A percentile compares a stretch with the other conserved stretches of the same genome.
Conservation (phyloP, 2,329 filamentous ascomycete genomes). For the Arachnomyces sp. region DNA sequence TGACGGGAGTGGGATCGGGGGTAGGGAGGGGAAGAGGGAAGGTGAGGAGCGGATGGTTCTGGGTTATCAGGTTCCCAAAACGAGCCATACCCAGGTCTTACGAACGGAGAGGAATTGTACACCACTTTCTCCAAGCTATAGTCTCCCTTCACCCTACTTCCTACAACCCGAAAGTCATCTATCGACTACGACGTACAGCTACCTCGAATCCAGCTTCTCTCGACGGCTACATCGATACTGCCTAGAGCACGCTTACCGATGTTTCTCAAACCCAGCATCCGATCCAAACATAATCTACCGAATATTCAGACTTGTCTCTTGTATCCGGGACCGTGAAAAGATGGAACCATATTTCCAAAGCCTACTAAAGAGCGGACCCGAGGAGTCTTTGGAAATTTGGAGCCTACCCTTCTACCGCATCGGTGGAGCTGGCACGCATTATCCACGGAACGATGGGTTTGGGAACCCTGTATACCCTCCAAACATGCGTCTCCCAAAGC, state of each 20-base stretch:
- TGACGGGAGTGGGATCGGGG: too few species aligned
- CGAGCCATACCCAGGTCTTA: too few species aligned
- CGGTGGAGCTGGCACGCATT: conserved; percentile 62
- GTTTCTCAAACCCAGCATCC: conserved; percentile 38
- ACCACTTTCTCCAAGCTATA: too few species aligned
- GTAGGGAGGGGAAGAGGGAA: too few species aligned
- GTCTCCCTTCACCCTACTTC: too few species aligned
- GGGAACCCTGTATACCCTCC: conserved; percentile 29
- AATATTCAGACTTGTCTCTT: conserved; percentile 21
- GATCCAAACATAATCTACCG: conserved; percentile 12
- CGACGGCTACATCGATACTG: conserved; percentile 61
- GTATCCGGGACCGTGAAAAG: conserved; percentile 15
- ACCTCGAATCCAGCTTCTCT: conserved; percentile 61
- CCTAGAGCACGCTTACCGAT: conserved; percentile 53
- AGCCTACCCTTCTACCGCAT: conserved; percentile 30
- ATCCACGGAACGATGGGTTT: conserved; percentile 33
- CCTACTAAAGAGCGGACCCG: conserved; percentile 2
- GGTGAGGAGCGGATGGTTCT: too few species aligned
- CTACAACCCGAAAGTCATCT: too few species aligned
- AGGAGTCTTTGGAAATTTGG: conserved; percentile 14
- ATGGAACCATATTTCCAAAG: conserved; percentile 2
- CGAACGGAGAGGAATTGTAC: too few species aligned
- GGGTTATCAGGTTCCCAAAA: too few species aligned
- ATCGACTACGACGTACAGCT: too few species aligned
- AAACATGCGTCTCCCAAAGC: conserved; percentile 21